Conservation (phyloP, 371 early-diverging fungal species). For the Mortierella sp. region DNA sequence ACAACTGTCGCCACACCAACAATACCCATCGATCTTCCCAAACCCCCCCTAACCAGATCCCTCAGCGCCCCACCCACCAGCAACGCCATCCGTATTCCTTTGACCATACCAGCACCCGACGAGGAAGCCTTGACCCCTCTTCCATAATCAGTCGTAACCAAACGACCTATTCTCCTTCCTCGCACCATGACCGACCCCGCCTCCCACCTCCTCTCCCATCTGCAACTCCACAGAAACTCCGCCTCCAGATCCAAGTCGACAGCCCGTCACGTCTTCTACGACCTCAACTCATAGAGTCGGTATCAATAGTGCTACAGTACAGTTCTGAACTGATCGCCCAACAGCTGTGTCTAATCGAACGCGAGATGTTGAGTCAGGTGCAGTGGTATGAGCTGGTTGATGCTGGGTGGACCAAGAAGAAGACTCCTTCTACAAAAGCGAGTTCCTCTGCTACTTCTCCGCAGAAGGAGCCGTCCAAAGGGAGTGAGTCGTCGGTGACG, state of each 20-base stretch:
- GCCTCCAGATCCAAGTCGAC: background rate
- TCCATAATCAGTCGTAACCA: background rate
- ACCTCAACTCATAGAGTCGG: background rate
- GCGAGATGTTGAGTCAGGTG: conserved; percentile 63
- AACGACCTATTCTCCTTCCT: background rate
- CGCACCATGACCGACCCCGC: background rate
- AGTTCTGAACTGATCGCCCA: conserved; percentile 72
- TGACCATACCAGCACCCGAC: background rate
- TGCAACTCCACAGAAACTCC: background rate
- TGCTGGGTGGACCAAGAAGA: conserved; percentile 67
- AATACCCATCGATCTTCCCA: background rate
- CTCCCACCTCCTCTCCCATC: background rate
- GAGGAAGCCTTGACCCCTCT: background rate
- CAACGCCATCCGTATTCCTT: background rate
- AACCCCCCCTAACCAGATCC: background rate
- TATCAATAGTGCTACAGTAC: conserved; percentile 63
- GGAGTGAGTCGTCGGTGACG: background rate
- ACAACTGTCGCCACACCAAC: background rate
- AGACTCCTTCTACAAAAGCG: background rate
- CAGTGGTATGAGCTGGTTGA: conserved; percentile 78
- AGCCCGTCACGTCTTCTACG: background rate
- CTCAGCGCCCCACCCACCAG: background rate
- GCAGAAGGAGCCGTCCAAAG: background rate
- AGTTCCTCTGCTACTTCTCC: background rate
- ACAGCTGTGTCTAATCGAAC: conserved; percentile 75